Conservation (phyloP, 148 eudicot species). For the Rhododendron molle region DNA sequence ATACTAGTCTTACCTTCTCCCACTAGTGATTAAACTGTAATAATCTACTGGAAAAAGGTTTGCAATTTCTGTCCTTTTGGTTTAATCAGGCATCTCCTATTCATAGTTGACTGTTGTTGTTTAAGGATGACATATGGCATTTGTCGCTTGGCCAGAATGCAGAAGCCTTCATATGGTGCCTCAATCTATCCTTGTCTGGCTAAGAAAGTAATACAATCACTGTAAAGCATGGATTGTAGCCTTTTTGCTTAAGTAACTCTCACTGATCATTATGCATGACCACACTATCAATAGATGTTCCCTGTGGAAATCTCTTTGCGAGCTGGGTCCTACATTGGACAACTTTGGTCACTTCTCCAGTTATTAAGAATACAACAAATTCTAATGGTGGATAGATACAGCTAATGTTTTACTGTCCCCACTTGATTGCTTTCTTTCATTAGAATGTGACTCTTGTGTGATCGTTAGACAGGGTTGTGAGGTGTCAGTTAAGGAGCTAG, state of each 20-base stretch:
- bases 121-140: background rate
- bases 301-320: background rate
- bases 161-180: background rate
- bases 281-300: background rate
- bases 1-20: background rate
- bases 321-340: background rate
- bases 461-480: conserved; percentile 88
- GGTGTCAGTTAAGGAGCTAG: conserved; percentile 79
- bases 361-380: background rate
- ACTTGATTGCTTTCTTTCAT: background rate
- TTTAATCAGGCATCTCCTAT: background rate
- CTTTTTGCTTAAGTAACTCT: background rate
- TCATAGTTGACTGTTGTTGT: background rate
- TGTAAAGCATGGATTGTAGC: background rate
- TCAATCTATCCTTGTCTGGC: background rate
- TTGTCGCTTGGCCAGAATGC: background rate
- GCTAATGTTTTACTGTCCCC: background rate
- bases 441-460: conserved; percentile 29
- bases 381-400: background rate
- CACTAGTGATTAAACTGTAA: background rate
- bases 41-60: background rate
- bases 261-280: background rate
- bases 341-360: background rate
- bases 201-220: background rate
- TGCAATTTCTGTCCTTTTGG: background rate